These are phyloP conservation scores for Parachaetomium inaequale DNA, from an alignment of 495 filamentous ascomycete genomes.

Conservation along the genomic window DNA sequence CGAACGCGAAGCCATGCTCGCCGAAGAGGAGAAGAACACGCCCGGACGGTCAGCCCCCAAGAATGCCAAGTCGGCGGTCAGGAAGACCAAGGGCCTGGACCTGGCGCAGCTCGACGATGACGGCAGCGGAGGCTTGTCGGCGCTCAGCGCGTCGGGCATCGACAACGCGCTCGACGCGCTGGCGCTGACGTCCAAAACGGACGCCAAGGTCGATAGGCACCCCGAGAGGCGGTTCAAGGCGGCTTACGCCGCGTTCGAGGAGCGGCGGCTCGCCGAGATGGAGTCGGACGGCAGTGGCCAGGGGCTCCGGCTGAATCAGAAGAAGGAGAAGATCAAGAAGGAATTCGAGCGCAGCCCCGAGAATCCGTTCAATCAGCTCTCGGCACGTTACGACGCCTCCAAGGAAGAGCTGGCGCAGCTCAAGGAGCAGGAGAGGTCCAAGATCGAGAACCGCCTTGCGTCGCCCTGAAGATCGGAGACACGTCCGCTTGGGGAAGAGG, in stretches of 20 bases:
- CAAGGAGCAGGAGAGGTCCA: slow-evolving; percentile 63
- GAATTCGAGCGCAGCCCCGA: slow-evolving; percentile 89
- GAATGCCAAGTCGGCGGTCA: slow-evolving; percentile 55
- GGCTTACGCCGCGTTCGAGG: slow-evolving; percentile 83
- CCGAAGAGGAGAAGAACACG: slow-evolving; percentile 75
- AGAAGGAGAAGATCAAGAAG: slow-evolving; percentile 71
- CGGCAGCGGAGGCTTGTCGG: slow-evolving; percentile 36
- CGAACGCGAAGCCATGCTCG: slow-evolving; percentile 76
- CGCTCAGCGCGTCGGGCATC: slow-evolving; percentile 78
- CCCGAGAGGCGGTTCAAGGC: slow-evolving; percentile 83
- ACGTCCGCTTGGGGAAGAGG: background rate
- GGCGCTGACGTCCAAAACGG: slow-evolving; percentile 50
- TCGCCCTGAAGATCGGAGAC: slow-evolving; percentile 16
- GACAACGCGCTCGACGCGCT: slow-evolving; percentile 89
- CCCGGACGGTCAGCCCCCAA: slow-evolving; percentile 58
- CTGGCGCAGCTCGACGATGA: slow-evolving; percentile 64
- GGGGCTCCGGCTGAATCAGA: slow-evolving; percentile 74
- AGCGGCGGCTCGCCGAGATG: slow-evolving; percentile 78
- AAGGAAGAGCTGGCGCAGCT: slow-evolving; percentile 72
- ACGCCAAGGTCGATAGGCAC: slow-evolving; percentile 74
- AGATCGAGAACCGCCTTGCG: slow-evolving; percentile 67
- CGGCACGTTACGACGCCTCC: slow-evolving; percentile 66
- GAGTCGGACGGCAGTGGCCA: slow-evolving; percentile 66
- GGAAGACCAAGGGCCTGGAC: slow-evolving; percentile 68
- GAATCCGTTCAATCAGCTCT: slow-evolving; percentile 87